Percentiles rank a stretch among this genome's conserved stretches.
Evolutionary conservation across 495 filamentous ascomycete genomes (phyloP).

Genomic region (Physcia stellaris): DNA sequence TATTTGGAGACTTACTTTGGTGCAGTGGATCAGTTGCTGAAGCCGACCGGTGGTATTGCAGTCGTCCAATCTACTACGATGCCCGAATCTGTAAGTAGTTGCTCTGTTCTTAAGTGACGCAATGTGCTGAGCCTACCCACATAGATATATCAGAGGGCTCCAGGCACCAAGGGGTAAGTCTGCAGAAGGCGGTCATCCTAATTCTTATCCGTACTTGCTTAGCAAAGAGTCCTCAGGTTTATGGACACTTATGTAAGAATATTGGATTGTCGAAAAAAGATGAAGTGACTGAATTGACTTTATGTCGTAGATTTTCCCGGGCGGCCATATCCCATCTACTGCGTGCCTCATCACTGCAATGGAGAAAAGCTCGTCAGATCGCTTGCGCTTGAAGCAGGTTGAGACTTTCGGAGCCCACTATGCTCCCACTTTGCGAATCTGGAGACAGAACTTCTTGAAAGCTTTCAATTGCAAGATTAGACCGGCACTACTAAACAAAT

Average conservation of each 20-base stretch:
- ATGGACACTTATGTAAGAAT: no score
- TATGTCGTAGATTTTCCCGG: conserved; percentile 60
- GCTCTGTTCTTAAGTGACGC: no score
- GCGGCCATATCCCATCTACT: conserved; percentile 54
- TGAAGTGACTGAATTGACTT: conserved; percentile 45
- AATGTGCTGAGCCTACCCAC: conserved; percentile 27
- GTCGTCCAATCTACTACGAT: conserved; percentile 68
- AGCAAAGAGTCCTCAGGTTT: no score
- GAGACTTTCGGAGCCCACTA: conserved; percentile 62
- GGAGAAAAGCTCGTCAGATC: conserved; percentile 37
- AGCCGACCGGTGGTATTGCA: conserved; percentile 47
- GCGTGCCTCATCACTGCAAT: conserved; percentile 48
- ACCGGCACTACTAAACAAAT: conserved; percentile 36
- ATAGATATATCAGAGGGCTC: no score
- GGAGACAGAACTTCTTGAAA: conserved; percentile 46
- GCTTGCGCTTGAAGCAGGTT: conserved; percentile 45
- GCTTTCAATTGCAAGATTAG: conserved; percentile 45
- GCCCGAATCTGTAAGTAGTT: no score
- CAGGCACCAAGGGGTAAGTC: no score
- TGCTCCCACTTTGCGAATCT: conserved; percentile 50
- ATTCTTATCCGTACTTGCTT: no score
- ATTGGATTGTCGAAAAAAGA: no score
- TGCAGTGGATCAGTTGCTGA: conserved; percentile 44
- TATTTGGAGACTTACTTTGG: conserved; percentile 48
- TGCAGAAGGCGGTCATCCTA: no score